Conservation (phyloP, 1,284 basidiomycete species). For the Malassezia globosa region DNA sequence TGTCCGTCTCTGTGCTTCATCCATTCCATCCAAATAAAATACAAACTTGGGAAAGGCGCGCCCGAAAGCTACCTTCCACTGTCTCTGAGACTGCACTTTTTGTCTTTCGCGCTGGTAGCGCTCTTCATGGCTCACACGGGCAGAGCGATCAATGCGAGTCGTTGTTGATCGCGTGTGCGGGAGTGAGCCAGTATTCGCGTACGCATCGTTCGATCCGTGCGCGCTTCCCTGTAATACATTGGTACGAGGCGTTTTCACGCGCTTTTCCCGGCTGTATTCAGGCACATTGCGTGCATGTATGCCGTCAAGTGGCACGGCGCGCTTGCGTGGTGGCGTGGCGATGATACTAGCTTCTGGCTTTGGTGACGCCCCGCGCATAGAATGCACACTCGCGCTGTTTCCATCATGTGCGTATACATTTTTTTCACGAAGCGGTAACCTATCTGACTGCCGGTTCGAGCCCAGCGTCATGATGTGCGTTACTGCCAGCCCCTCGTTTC, state of each 20-base stretch:
- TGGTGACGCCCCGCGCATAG: not conserved
- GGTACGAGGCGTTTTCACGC: slow-evolving; percentile 21
- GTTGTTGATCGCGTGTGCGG: slow-evolving; percentile 22
- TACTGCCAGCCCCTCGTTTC: not conserved
- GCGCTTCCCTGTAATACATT: not conserved
- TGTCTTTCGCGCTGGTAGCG: slow-evolving; percentile 24
- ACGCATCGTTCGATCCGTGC: too few relatives aligned
- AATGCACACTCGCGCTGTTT: not conserved
- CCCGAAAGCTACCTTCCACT: slow-evolving; percentile 28
- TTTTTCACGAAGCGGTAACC: slow-evolving; percentile 13
- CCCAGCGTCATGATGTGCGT: slow-evolving; percentile 10
- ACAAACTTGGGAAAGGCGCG: slow-evolving; percentile 39
- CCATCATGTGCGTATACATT: not conserved
- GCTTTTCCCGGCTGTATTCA: slow-evolving; percentile 9
- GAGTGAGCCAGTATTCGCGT: slow-evolving; percentile 11
- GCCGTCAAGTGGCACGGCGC: slow-evolving; percentile 38
- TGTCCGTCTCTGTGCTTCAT: slow-evolving; percentile 20
- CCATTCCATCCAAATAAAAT: slow-evolving; percentile 42
- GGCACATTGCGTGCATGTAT: slow-evolving; percentile 34
- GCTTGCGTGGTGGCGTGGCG: slow-evolving; percentile 37
- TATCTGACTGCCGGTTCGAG: slow-evolving; percentile 2
- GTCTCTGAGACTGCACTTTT: slow-evolving; percentile 23
- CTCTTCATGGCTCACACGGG: slow-evolving; percentile 29
- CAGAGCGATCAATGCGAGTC: slow-evolving; percentile 24
- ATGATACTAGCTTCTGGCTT: not conserved